phyloP scores from a whole-genome alignment of 1,284 basidiomycete species.

The Termitomyces sp. region DNA sequence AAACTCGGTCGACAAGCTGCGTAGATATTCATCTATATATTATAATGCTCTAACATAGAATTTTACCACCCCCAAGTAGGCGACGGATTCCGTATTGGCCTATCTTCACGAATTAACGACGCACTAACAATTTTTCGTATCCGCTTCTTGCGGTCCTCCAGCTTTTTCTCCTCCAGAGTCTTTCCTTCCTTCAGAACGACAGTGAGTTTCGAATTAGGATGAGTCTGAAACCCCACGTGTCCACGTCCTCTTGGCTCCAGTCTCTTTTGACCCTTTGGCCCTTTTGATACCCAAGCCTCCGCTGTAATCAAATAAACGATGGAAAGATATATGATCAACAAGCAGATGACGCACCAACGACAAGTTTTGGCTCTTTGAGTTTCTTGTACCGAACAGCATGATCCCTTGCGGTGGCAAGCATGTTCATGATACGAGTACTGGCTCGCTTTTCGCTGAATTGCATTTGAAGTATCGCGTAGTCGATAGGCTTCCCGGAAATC shows the following conservation, averaged over 20 bases:
- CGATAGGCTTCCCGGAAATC: conserved; percentile 85
- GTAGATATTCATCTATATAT: conserved; percentile 5
- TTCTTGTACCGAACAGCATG: conserved; percentile 81
- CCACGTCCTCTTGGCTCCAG: conserved; percentile 88
- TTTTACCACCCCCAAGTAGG: conserved; percentile 81
- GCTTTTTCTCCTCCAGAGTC: conserved; percentile 68
- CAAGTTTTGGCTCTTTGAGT: conserved; percentile 66
- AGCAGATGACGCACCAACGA: conserved; percentile 64
- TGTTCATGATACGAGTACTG: conserved; percentile 80
- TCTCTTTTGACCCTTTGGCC: conserved; percentile 56
- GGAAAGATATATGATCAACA: background rate
- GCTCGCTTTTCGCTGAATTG: conserved; percentile 91
- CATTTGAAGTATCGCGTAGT: conserved; percentile 96
- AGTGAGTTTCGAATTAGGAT: conserved; percentile 74
- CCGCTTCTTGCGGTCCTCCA: conserved; percentile 59
- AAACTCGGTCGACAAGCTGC: background rate
- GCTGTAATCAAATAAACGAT: conserved; percentile 40
- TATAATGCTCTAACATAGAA: conserved; percentile 3
- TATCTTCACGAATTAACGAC: conserved; percentile 73
- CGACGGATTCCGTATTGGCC: conserved; percentile 71
- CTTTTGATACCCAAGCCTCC: conserved; percentile 93
- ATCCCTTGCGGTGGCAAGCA: conserved; percentile 83
- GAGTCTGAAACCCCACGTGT: conserved; percentile 73
- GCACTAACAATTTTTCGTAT: conserved; percentile 77
- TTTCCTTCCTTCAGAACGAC: conserved; percentile 83